phyloP scores from a whole-genome alignment of 441 rosid genomes.

The Euphorbia corollata region DNA sequence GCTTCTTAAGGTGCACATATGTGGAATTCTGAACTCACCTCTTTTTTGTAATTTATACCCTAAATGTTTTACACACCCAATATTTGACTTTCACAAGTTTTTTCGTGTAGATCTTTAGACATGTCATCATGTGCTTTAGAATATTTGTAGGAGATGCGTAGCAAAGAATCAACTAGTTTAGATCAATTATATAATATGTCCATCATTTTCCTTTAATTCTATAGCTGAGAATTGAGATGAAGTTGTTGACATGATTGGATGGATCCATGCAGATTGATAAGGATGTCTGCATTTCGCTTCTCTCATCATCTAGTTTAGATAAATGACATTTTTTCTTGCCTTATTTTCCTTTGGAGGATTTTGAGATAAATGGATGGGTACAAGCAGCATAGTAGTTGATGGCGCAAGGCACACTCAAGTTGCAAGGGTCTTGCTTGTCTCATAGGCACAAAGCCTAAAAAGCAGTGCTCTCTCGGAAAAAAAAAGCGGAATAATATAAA shows the following conservation, averaged over 20 bases:
- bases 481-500: too few species aligned
- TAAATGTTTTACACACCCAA: not conserved
- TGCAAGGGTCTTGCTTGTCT: too few species aligned
- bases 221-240: not conserved
- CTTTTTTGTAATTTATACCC: not conserved
- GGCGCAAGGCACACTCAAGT: too few species aligned
- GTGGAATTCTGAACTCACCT: not conserved
- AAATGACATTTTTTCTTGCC: too few species aligned
- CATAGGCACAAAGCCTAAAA: too few species aligned
- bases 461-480: too few species aligned
- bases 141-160: not conserved
- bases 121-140: not conserved
- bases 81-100: not conserved
- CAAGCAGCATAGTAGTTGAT: too few species aligned
- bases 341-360: too few species aligned
- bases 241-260: not conserved
- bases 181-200: not conserved
- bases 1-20: conserved; percentile 71
- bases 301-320: too few species aligned
- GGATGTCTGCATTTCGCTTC: not conserved
- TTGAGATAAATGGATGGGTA: too few species aligned
- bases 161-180: not conserved
- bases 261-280: not conserved
- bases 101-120: not conserved
- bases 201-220: not conserved